Conservation (phyloP, 2,329 filamentous ascomycete genomes). For the Thielaviopsis euricoi region DNA sequence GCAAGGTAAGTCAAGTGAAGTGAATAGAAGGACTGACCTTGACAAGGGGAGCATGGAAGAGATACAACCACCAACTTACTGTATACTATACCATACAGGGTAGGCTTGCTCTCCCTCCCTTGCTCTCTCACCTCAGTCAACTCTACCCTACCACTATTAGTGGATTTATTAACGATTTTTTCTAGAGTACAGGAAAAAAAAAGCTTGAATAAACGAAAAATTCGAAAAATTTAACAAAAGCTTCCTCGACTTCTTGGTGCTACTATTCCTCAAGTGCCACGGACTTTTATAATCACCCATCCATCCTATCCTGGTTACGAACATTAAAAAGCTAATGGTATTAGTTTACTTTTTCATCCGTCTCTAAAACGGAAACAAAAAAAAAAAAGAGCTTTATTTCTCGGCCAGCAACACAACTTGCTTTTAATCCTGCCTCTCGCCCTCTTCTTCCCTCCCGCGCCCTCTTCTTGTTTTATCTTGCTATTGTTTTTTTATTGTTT, state of each 20-base stretch:
- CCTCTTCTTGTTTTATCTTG: background rate
- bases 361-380: background rate
- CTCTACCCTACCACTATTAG: background rate
- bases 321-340: background rate
- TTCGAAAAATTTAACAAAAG: background rate
- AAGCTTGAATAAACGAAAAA: background rate
- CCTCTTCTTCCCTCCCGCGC: background rate
- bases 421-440: background rate
- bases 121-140: too few species aligned
- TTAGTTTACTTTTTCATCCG: background rate
- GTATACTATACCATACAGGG: background rate
- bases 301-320: background rate
- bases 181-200: background rate
- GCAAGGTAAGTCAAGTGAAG: too few species aligned
- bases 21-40: too few species aligned
- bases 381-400: background rate
- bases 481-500: background rate
- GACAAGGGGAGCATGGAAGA: too few species aligned
- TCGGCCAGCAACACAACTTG: background rate
- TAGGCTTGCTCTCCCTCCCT: background rate
- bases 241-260: background rate
- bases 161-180: background rate
- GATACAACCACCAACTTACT: too few species aligned
- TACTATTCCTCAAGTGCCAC: background rate
- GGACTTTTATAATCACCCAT: background rate